Conservation (phyloP, 306 rosid species). For the Cicer chorassanicum region DNA sequence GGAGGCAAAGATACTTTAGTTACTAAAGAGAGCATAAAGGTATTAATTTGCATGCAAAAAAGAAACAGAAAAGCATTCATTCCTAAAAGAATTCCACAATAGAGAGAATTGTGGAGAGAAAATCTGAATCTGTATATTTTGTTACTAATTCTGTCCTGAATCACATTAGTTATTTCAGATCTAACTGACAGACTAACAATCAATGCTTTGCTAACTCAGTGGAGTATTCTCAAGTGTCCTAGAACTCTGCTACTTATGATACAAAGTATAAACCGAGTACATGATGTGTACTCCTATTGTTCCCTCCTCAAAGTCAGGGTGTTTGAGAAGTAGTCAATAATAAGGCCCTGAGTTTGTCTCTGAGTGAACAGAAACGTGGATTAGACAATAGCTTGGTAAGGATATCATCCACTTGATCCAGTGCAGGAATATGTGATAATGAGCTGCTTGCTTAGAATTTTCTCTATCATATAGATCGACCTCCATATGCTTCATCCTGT, state of each 20-base stretch:
- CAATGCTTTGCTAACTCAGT: background rate
- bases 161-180: background rate
- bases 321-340: background rate
- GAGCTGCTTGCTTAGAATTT: background rate
- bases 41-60: constrained; percentile 45
- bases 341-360: background rate
- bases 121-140: background rate
- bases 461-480: background rate
- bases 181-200: background rate
- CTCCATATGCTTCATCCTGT: background rate
- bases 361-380: background rate
- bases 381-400: background rate
- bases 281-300: background rate
- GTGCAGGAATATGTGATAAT: background rate
- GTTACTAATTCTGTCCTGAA: background rate
- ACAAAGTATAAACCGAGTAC: background rate
- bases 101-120: constrained; percentile 2
- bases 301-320: background rate
- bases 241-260: background rate
- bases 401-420: background rate
- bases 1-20: constrained; percentile 72
- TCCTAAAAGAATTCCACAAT: background rate
- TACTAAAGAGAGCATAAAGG: constrained; percentile 77
- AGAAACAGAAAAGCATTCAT: constrained; percentile 14
- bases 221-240: background rate